phyloP scores from a whole-genome alignment of 345 rosid species.

The Cardamine chenopodiifolia region DNA sequence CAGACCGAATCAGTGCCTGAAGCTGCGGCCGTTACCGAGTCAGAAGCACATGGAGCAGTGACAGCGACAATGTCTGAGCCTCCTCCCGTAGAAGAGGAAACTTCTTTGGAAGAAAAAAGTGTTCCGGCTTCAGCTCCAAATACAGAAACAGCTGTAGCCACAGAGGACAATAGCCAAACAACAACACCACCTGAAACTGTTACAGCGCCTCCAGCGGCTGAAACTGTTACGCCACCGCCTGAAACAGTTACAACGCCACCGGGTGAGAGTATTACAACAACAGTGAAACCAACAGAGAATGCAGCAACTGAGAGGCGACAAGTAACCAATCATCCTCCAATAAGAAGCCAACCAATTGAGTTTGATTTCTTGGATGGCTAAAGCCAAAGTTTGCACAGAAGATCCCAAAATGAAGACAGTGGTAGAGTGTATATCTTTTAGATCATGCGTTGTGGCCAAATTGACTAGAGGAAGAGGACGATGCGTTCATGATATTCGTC shows the following conservation, averaged over 20 bases:
- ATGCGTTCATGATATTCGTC: constrained; percentile 11
- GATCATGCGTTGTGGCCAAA: constrained; percentile 7
- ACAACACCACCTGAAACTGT: not conserved
- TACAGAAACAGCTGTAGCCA: constrained; percentile 33
- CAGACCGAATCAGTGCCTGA: constrained; percentile 37
- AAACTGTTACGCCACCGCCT: not conserved
- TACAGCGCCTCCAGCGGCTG: not conserved
- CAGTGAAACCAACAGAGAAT: constrained; percentile 36
- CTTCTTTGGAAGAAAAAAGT: constrained; percentile 48
- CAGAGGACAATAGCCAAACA: constrained; percentile 19
- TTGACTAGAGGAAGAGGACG: constrained; percentile 21
- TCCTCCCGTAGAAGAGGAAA: constrained; percentile 44
- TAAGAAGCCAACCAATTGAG: constrained; percentile 37
- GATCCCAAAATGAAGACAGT: constrained; percentile 17
- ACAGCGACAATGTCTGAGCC: constrained; percentile 43
- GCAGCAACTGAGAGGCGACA: constrained; percentile 28
- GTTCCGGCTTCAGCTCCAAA: constrained; percentile 40
- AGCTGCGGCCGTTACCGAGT: constrained; percentile 22
- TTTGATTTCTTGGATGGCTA: constrained; percentile 42
- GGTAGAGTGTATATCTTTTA: constrained; percentile 3
- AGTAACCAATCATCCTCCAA: constrained; percentile 30
- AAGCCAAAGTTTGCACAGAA: constrained; percentile 33
- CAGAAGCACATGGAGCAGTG: constrained; percentile 31
- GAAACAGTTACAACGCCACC: constrained; percentile 19
- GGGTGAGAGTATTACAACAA: constrained; percentile 20